Percentiles rank a stretch among this genome's conserved stretches.
phyloP scores from a whole-genome alignment of 305 asterid species.

The Fraxinus greggii region DNA sequence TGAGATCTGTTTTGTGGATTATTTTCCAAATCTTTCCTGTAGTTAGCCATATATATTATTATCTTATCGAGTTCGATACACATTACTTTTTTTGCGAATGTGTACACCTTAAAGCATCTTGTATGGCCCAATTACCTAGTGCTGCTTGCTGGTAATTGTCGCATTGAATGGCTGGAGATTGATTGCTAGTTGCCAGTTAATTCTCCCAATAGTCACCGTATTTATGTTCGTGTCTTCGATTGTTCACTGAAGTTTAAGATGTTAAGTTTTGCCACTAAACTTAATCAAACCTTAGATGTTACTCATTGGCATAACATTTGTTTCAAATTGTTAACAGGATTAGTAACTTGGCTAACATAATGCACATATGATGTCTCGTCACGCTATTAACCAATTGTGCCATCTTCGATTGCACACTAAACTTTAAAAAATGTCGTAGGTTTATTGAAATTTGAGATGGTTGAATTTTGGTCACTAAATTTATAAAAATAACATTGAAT shows the following conservation, averaged over 20 bases:
- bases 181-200: background rate
- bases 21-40: background rate
- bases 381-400: background rate
- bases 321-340: background rate
- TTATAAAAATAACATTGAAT: background rate
- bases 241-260: background rate
- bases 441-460: background rate
- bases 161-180: background rate
- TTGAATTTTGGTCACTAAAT: too few species aligned
- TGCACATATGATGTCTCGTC: background rate
- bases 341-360: background rate
- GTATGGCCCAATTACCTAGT: background rate
- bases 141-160: background rate
- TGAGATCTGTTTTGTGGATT: background rate
- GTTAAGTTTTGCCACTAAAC: background rate
- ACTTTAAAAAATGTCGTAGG: background rate
- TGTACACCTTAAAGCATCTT: background rate
- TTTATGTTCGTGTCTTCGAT: background rate
- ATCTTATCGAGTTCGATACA: background rate
- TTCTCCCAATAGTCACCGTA: background rate
- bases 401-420: background rate
- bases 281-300: background rate
- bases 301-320: background rate
- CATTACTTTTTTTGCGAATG: background rate
- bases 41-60: background rate